Base-by-base conservation (phyloP, 2,329 filamentous ascomycete species). In the Phialophora tarda region DNA sequence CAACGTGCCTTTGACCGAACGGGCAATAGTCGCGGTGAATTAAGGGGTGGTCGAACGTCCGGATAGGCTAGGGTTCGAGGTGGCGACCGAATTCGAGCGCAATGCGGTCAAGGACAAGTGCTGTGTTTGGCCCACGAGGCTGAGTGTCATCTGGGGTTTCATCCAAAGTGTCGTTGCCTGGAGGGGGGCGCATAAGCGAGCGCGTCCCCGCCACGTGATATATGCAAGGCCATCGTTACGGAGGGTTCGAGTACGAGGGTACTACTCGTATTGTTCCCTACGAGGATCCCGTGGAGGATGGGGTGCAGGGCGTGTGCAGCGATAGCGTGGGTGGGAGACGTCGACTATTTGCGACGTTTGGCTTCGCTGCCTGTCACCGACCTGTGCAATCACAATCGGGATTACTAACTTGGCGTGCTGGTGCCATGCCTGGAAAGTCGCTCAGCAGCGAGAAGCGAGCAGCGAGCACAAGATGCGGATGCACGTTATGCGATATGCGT, bases 101-200 rank as follows among this genome's bases (percentile, higher is more conserved):
- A 26, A 53, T 51, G 34, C 58, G n/a, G 47, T 24, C 1, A 38
- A 26, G 3, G 6, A 4, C 47, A n/a, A 24, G 17, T 26, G 2
- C 56, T 17, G 55, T 23, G 6, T 59, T 48, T 28, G 23, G n/a
- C 12, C 24, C 59, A 61, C 59, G 48, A 61, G 59, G 59, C 59
- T 61, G 59, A 44, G 59, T 30, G 28, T 51, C 44, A 30, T 50
- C 28, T n/a, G 26, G 58, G 28, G 58, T 28, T 54, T 23, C 26
- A 30, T 54, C 24, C 51, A 26, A 24, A 14, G 4, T 14, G 53
- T 55, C 28, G 28, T 34, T 55, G 53, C 53, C 53, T 55, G 28
- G 28, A 30, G 26, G 28, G 53, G 28, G 4, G 28, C 5, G 10
- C 24, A 55, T 34, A 34, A 55, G 24, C 53, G 53, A 55, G 17